phyloP scores from a whole-genome alignment of 2,329 filamentous ascomycete genomes.

The Huntiella bhutanensis region DNA sequence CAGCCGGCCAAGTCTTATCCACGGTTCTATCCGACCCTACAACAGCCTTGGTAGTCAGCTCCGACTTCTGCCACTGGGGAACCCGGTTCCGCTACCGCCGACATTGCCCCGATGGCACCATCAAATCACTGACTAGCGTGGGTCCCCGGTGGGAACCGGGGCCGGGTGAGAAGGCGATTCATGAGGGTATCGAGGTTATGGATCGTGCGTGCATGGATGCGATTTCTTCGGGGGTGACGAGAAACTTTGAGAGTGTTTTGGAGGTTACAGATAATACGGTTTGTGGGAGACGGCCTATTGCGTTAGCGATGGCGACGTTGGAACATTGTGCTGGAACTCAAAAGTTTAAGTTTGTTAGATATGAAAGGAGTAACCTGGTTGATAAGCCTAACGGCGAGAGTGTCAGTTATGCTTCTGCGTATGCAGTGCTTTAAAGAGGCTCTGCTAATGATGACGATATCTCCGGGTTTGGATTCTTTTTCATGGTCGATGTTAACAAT shows the following conservation, averaged over 20 bases:
- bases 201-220: slow-evolving; percentile 72
- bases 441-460: too few species aligned
- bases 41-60: slow-evolving; percentile 75
- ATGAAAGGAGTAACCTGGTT: slow-evolving; percentile 69
- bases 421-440: slow-evolving; percentile 30
- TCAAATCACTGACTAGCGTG: slow-evolving; percentile 24
- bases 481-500: too few species aligned
- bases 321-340: slow-evolving; percentile 39
- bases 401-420: slow-evolving; percentile 89
- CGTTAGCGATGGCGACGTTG: slow-evolving; percentile 74
- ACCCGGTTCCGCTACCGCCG: slow-evolving; percentile 64
- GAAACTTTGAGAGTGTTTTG: slow-evolving; percentile 50
- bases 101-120: slow-evolving; percentile 34
- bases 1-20: slow-evolving; percentile 50
- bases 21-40: slow-evolving; percentile 57
- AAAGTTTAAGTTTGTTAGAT: slow-evolving; percentile 62
- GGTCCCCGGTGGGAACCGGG: slow-evolving; percentile 2
- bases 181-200: slow-evolving; percentile 66
- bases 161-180: slow-evolving; percentile 35
- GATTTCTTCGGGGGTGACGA: slow-evolving; percentile 57
- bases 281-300: slow-evolving; percentile 87
- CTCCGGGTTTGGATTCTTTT: background rate
- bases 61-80: slow-evolving; percentile 97
- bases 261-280: slow-evolving; percentile 70
- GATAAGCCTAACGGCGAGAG: slow-evolving; percentile 53